Conservation (phyloP, 1,284 basidiomycete species). For the Pholiota adiposa region DNA sequence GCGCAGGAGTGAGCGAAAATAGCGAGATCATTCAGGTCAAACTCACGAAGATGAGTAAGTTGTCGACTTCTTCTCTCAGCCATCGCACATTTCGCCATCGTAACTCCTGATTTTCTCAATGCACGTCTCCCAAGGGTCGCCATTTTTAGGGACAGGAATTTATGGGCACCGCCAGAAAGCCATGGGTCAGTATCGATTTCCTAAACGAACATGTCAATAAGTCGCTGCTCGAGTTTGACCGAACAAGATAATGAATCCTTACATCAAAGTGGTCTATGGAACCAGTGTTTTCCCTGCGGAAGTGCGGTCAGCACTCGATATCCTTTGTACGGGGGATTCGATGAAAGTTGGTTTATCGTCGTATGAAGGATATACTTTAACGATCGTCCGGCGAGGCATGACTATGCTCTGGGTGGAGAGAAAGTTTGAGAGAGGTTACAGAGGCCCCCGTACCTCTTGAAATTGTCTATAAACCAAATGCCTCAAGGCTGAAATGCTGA, state of each 20-base stretch:
- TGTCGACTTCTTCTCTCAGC: slow-evolving; percentile 19
- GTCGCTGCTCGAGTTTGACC: no score
- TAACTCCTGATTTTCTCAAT: slow-evolving; percentile 14
- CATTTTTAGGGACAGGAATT: slow-evolving; percentile 13
- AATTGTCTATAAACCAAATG: background rate
- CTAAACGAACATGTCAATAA: background rate
- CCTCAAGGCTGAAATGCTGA: background rate
- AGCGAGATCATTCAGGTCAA: background rate
- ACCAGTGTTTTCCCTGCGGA: background rate
- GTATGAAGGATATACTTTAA: slow-evolving; percentile 11
- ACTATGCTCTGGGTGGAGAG: background rate
- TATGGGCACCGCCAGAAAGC: slow-evolving; percentile 3
- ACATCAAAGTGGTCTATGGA: background rate
- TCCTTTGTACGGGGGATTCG: background rate
- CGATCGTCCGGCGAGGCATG: slow-evolving; percentile 14
- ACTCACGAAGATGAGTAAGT: slow-evolving; percentile 21
- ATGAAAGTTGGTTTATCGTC: slow-evolving; percentile 11
- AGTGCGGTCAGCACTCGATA: background rate
- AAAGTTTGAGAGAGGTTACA: background rate
- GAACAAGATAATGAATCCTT: background rate
- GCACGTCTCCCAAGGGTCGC: slow-evolving; percentile 21
- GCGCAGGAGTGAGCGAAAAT: no score
- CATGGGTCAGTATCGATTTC: slow-evolving; percentile 6
- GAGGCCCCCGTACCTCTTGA: no score
- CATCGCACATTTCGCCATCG: slow-evolving; percentile 20